Conservation (phyloP, 1,284 basidiomycete species). For the Peniophora sp. region DNA sequence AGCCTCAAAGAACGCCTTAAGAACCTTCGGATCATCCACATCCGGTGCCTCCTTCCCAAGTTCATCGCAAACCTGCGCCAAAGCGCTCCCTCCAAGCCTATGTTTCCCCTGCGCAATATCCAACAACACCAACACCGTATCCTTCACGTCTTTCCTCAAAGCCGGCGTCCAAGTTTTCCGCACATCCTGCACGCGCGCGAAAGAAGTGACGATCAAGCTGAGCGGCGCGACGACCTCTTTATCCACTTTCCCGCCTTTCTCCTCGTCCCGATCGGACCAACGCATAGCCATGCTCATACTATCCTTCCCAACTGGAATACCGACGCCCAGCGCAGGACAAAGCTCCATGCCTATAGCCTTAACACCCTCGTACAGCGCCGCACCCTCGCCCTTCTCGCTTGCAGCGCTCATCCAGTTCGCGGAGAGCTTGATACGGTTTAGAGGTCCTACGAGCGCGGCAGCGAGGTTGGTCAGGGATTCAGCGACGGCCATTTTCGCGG, state of each 20-base stretch:
- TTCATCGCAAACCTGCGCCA: conserved; percentile 94
- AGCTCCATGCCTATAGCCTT: conserved; percentile 89
- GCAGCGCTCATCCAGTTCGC: conserved; percentile 99
- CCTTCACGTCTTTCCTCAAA: conserved; percentile 58
- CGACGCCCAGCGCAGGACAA: conserved; percentile 90
- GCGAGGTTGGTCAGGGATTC: conserved; percentile 91
- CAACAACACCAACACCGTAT: conserved; percentile 80
- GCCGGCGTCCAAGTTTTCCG: conserved; percentile 90
- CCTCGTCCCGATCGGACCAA: conserved; percentile 45
- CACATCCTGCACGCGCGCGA: conserved; percentile 81
- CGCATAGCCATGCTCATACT: conserved; percentile 99
- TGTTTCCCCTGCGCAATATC: conserved; percentile 84
- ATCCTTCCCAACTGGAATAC: conserved; percentile 98
- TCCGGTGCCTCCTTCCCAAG: conserved; percentile 86
- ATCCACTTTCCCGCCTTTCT: conserved; percentile 44
- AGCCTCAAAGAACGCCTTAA: conserved; percentile 81
- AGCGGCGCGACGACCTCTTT: conserved; percentile 87
- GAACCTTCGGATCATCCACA: conserved; percentile 69
- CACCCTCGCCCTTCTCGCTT: conserved; percentile 85
- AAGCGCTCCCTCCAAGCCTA: conserved; percentile 88
- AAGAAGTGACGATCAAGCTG: conserved; percentile 92
- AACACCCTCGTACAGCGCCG: conserved; percentile 88
- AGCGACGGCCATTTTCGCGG: conserved; percentile 92
- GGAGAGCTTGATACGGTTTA: conserved; percentile 83
- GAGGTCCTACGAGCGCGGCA: conserved; percentile 69